These are phyloP conservation scores for Lepiota brunneoincarnata DNA, from an alignment of 768 basidiomycete species.

Conservation along the genomic window DNA sequence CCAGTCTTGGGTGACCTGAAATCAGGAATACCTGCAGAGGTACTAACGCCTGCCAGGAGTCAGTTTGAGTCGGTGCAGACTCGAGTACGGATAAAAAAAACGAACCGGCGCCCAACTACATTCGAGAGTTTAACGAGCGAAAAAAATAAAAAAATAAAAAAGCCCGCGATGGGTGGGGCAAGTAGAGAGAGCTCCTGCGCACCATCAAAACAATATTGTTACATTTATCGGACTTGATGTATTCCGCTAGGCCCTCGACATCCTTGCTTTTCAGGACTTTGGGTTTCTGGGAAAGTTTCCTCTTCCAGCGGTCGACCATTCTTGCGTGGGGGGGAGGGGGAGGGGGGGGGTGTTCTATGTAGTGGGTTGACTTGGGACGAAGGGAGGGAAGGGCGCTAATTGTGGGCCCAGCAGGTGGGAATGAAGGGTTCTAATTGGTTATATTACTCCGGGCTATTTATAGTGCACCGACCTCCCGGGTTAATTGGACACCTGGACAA, in stretches of 20 bases:
- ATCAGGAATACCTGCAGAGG: conserved; percentile 84
- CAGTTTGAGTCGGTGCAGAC: not conserved
- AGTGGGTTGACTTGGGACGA: not conserved
- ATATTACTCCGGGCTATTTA: too few relatives aligned
- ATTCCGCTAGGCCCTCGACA: conserved; percentile 48
- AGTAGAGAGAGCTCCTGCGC: too few relatives aligned
- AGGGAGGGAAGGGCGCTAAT: too few relatives aligned
- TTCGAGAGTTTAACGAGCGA: not conserved
- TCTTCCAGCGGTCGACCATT: not conserved
- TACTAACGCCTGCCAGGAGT: conserved; percentile 58
- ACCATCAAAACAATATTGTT: conserved; percentile 76
- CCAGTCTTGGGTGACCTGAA: conserved; percentile 87
- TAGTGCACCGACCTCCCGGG: too few relatives aligned
- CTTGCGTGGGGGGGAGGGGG: not conserved
- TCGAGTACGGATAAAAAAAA: conserved; percentile 5
- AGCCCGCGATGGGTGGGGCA: too few relatives aligned
- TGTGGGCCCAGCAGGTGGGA: not conserved
- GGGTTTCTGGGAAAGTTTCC: conserved; percentile 14
- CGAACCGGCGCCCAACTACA: conserved; percentile 68
- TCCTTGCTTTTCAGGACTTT: conserved; percentile 27
- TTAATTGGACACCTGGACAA: too few relatives aligned
- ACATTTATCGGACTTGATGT: conserved; percentile 67
- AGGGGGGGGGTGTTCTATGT: not conserved
- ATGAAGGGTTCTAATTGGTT: too few relatives aligned
- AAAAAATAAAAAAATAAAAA: too few relatives aligned